Evolutionary conservation across 2,329 filamentous ascomycete genomes (phyloP), one percentile per base, ranked within the genome.

Genomic region (Hansfordia pulvinata): DNA sequence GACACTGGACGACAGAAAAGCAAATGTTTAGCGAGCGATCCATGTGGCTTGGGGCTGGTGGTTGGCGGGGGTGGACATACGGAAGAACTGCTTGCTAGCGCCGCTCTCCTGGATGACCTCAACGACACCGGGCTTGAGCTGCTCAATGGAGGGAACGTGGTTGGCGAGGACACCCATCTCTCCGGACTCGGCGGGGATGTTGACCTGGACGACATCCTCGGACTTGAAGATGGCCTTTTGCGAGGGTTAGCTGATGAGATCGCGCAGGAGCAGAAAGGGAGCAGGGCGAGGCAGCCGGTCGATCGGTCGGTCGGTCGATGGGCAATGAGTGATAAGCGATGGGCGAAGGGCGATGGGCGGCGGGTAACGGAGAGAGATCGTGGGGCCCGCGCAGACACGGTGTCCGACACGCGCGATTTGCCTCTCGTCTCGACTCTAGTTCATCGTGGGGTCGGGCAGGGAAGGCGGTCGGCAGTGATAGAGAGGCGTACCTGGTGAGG

Each of bases 81-180:
- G 72, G 79, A 98, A 98, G 69, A 90, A 98, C 63, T 92, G 83
- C 76, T 98, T 98, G 80, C 56, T 65, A 52, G 67, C 68, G 51
- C 84, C 82, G 51, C 64, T 72, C 72, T 98, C 90, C 69, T 96
- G 88, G 43, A 96, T 74, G 52, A 98, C 70, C 69, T 96, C 88
- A 43, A 98, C 71, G 43, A 96, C 64, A 50, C 90, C 90, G 35
- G 90, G 86, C 74, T 92, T 93, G 60, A 98, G 71, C 70, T 98
- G 90, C 71, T 98, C 90, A 53, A 98, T 96, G 36, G 86, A 85
- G 40, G 90, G 86, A 49, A 98, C 90, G 74, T 98, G 90, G 71
- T 90, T 92, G 56, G 90, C 90, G 53, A 98, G 80, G 48, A 98
- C 79, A 80, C 90, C 90, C 90, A 98, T 98, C 49, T 96, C 90